Evolutionary conservation across 106 monocot species (phyloP), one percentile per base, ranked within the genome.

Genomic region (Phalaenopsis equestris): DNA sequence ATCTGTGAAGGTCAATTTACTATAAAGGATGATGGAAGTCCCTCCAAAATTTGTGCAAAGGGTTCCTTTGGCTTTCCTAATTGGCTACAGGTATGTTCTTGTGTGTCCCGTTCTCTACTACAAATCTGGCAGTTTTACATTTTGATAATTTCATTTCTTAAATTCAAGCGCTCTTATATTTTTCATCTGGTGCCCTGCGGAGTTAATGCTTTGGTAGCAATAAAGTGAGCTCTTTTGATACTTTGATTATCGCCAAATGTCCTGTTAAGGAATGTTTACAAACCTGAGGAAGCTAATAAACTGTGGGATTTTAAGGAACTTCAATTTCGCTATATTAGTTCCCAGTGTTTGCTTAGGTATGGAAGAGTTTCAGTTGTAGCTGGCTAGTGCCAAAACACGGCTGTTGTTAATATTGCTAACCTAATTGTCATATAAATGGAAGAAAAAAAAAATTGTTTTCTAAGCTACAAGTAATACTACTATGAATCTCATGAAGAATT

Each of bases 1-100:
- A 77, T 83, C 52, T 93, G 90, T 78, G 84, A 86, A 83, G 90
- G 90, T 11, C 84, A 90, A 80, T 86, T 47, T n/a, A 79, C 79
- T 6, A 56, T 75, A 19, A 86, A 86, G 78, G 87, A 81, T 56
- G 89, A 87, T 57, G 84, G 83, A 37, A 61, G 57, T 79, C 18
- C 80, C 37, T 91, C 82, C 15, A 75, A 84, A 42, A 65, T 89
- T 67, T 82, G 75, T 68, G 24, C 84, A 30, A 85, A 87, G 57
- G 81, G 80, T 55, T 87, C 84, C 80, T 92, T 89, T 87, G 89
- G 92, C 39, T 92, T 89, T 76, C 89, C 92, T 55, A 65, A 56
- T 3, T 92, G 92, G 92, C 75, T 92, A 73, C 85, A 87, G 89
- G 92, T 89, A 86, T 65, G 80, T 21, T 52, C 72, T 80, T n/a